Evolutionary conservation across 2,329 filamentous ascomycete species (phyloP).

Genomic region (Aspergillus texensis): DNA sequence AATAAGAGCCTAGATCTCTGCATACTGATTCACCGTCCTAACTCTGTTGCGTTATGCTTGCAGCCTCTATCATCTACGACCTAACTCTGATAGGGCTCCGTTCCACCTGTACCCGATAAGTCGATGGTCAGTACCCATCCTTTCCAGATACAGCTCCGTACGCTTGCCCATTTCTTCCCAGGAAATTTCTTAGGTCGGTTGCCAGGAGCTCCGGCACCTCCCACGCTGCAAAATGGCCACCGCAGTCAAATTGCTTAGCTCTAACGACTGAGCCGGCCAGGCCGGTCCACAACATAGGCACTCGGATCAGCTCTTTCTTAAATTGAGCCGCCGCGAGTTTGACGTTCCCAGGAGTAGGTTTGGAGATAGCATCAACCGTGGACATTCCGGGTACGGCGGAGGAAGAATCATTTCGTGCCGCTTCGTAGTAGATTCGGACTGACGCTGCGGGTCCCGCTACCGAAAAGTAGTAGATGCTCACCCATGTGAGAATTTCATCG

Average conservation of each 20-base stretch:
- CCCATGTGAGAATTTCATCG: constrained; percentile 75
- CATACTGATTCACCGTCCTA: neutral
- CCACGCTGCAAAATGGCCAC: constrained; percentile 59
- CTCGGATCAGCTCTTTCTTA: constrained; percentile 53
- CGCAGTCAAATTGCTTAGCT: constrained; percentile 47
- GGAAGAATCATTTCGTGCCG: constrained; percentile 32
- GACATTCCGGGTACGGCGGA: constrained; percentile 15
- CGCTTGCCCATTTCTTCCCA: constrained; percentile 46
- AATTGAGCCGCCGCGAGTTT: constrained; percentile 58
- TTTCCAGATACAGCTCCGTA: constrained; percentile 37
- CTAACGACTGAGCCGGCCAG: constrained; percentile 56
- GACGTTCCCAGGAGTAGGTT: constrained; percentile 48
- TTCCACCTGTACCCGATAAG: neutral
- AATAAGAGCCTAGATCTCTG: constrained; percentile 3
- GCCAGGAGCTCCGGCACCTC: constrained; percentile 52
- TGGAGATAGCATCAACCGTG: constrained; percentile 30
- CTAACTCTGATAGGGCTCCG: neutral
- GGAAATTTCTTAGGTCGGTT: constrained; percentile 51
- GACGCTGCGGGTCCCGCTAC: constrained; percentile 69
- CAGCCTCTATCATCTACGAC: neutral
- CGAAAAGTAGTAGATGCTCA: constrained; percentile 73
- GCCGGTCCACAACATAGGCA: constrained; percentile 54
- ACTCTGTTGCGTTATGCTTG: neutral
- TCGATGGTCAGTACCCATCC: constrained; percentile 34
- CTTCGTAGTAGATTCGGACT: constrained; percentile 73